Conservation (phyloP, 163 green algal genomes). For the Chlorella variabilis region DNA sequence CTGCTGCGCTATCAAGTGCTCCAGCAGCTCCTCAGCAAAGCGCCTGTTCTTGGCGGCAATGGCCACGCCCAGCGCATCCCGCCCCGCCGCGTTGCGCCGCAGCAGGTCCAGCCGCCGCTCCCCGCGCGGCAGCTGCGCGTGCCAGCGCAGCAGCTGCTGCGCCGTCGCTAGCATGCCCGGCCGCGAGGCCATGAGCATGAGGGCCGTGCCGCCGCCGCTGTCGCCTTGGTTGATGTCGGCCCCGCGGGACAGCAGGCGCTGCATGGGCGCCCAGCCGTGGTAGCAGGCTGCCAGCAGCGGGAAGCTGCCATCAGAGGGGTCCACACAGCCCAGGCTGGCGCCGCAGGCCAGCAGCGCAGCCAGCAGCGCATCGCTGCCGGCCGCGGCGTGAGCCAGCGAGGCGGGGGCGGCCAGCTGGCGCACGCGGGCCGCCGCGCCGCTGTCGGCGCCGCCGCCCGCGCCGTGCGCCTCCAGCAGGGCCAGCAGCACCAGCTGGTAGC, state of each 20-base stretch:
- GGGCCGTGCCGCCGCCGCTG: neutral
- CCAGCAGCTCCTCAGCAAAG: constrained; percentile 25
- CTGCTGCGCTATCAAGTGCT: neutral
- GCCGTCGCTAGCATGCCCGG: constrained; percentile 1
- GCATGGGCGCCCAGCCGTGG: constrained; percentile 17
- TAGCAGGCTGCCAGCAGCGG: constrained; percentile 14
- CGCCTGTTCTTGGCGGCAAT: neutral
- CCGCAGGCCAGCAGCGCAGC: constrained; percentile 5
- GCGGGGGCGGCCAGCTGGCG: neutral
- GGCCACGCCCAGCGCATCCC: constrained; percentile 21
- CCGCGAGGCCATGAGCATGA: constrained; percentile 16
- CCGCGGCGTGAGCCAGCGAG: constrained; percentile 10
- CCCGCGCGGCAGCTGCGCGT: neutral
- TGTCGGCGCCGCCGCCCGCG: neutral
- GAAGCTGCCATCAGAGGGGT: constrained; percentile 12
- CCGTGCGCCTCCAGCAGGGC: constrained; percentile 2
- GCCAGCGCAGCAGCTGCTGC: constrained; percentile 14
- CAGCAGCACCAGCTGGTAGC: constrained; percentile 12
- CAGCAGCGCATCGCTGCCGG: constrained; percentile 34
- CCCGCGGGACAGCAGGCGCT: constrained; percentile 16
- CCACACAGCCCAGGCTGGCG: neutral
- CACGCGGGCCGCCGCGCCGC: neutral
- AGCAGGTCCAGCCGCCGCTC: constrained; percentile 8
- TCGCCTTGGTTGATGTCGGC: constrained; percentile 31
- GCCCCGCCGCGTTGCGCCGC: neutral